phyloP scores from a whole-genome alignment of 2,329 filamentous ascomycete species.

The Tolypocladium nubicola region DNA sequence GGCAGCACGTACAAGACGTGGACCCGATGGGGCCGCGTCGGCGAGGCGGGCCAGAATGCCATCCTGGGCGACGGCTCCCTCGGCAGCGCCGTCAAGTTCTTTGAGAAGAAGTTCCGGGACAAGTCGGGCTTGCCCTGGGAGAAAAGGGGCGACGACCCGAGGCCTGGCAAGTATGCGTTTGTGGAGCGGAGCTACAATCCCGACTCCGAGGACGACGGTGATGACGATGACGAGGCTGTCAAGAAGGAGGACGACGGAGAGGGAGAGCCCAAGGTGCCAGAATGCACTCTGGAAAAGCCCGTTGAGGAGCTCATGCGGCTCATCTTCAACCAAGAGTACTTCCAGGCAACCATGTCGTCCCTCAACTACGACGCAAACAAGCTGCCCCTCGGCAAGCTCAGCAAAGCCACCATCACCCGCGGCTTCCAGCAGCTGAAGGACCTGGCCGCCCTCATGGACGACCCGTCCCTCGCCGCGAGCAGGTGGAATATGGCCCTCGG shows the following conservation, averaged over 20 bases:
- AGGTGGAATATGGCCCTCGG: slow-evolving; percentile 27
- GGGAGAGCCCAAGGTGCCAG: slow-evolving; percentile 21
- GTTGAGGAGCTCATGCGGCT: slow-evolving; percentile 64
- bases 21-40: slow-evolving; percentile 76
- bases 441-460: slow-evolving; percentile 55
- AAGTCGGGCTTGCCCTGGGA: slow-evolving; percentile 50
- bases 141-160: slow-evolving; percentile 43
- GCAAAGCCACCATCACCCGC: slow-evolving; percentile 62
- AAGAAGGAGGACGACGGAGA: slow-evolving; percentile 26
- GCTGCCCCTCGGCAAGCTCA: slow-evolving; percentile 73
- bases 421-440: slow-evolving; percentile 73
- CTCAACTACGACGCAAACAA: slow-evolving; percentile 68
- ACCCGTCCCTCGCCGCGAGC: slow-evolving; percentile 32
- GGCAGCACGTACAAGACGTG: slow-evolving; percentile 45
- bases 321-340: slow-evolving; percentile 72
- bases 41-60: slow-evolving; percentile 42
- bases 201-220: slow-evolving; percentile 34
- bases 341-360: slow-evolving; percentile 53
- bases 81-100: slow-evolving; percentile 33
- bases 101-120: slow-evolving; percentile 51
- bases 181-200: slow-evolving; percentile 64
- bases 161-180: slow-evolving; percentile 64
- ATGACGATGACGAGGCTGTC: slow-evolving; percentile 11
- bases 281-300: slow-evolving; percentile 47
- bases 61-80: slow-evolving; percentile 31